Percentiles rank a stretch among this genome's conserved stretches.
Conservation (phyloP, 164 flowering plant genomes). For the Aristolochia contorta region DNA sequence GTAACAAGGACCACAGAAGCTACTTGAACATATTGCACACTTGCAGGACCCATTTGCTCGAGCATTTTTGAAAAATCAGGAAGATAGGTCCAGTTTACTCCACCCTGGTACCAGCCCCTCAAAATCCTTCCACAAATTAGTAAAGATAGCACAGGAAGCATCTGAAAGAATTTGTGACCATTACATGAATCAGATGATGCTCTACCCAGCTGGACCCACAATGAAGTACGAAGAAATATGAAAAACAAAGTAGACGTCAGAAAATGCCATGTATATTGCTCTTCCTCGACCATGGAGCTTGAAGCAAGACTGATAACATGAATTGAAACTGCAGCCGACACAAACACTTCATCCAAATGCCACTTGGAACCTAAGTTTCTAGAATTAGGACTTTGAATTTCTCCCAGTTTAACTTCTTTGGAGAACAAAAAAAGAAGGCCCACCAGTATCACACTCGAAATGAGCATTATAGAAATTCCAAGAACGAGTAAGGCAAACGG, state of each 20-base stretch:
- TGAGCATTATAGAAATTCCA: slow-evolving; percentile 60
- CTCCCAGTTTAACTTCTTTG: slow-evolving; percentile 19
- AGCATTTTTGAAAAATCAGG: slow-evolving; percentile 94
- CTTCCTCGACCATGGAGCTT: slow-evolving; percentile 97
- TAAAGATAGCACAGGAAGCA: slow-evolving; percentile 32
- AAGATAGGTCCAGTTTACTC: slow-evolving; percentile 91
- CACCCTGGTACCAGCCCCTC: slow-evolving; percentile 99
- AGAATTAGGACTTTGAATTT: slow-evolving; percentile 10
- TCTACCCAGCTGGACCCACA: slow-evolving; percentile 21
- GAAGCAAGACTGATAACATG: slow-evolving; percentile 71
- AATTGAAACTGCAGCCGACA: slow-evolving; percentile 28
- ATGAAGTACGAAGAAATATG: slow-evolving; percentile 46
- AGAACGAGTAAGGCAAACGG: slow-evolving; percentile 45
- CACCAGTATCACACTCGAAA: slow-evolving; percentile 46
- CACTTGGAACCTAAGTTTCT: slow-evolving; percentile 13
- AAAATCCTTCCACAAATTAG: slow-evolving; percentile 71
- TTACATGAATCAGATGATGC: background rate
- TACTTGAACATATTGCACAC: slow-evolving; percentile 35
- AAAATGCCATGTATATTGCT: slow-evolving; percentile 92
- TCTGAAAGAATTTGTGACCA: background rate
- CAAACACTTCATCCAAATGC: slow-evolving; percentile 53
- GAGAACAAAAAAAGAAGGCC: slow-evolving; percentile 5
- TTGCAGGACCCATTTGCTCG: slow-evolving; percentile 38
- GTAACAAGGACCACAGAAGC: slow-evolving; percentile 35
- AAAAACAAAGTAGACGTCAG: slow-evolving; percentile 54